Percentiles rank a stretch among this genome's conserved stretches.
These are phyloP conservation scores for Penicillium expansum DNA, from an alignment of 2,329 filamentous ascomycete genomes.

Conservation along the genomic window DNA sequence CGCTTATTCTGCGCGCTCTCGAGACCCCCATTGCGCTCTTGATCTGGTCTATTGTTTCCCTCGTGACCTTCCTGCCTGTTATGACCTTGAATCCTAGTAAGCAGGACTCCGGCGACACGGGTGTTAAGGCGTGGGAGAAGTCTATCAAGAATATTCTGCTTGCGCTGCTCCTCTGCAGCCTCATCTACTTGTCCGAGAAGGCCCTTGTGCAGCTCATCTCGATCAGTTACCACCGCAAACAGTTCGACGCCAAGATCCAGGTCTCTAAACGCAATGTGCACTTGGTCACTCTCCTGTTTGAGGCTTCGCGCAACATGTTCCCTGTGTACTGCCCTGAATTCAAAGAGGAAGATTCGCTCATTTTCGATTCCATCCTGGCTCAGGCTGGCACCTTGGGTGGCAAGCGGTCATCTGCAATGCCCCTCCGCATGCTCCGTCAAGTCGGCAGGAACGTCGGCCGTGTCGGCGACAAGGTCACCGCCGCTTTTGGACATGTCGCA, in stretches of 20 bases:
- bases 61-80: conserved; percentile 59
- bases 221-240: conserved; percentile 67
- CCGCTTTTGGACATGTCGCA: conserved; percentile 87
- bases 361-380: conserved; percentile 75
- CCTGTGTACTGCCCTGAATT: conserved; percentile 92
- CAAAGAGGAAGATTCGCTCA: conserved; percentile 83
- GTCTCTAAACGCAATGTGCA: conserved; percentile 84
- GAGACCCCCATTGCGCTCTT: conserved; percentile 62
- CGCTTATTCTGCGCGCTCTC: conserved; percentile 55
- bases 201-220: conserved; percentile 63
- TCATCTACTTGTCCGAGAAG: conserved; percentile 60
- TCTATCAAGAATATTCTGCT: conserved; percentile 59
- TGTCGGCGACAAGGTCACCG: conserved; percentile 89
- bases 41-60: conserved; percentile 58
- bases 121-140: conserved; percentile 49
- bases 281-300: conserved; percentile 80
- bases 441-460: conserved; percentile 73
- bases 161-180: conserved; percentile 54
- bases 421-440: conserved; percentile 72
- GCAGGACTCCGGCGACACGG: conserved; percentile 30
- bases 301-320: conserved; percentile 83
- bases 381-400: conserved; percentile 56
- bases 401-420: conserved; percentile 63
- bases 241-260: conserved; percentile 70
- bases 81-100: conserved; percentile 35